Percentiles rank a stretch among this genome's conserved stretches.
phyloP scores from a whole-genome alignment of 495 filamentous ascomycete genomes.

The Xylaria acuta region DNA sequence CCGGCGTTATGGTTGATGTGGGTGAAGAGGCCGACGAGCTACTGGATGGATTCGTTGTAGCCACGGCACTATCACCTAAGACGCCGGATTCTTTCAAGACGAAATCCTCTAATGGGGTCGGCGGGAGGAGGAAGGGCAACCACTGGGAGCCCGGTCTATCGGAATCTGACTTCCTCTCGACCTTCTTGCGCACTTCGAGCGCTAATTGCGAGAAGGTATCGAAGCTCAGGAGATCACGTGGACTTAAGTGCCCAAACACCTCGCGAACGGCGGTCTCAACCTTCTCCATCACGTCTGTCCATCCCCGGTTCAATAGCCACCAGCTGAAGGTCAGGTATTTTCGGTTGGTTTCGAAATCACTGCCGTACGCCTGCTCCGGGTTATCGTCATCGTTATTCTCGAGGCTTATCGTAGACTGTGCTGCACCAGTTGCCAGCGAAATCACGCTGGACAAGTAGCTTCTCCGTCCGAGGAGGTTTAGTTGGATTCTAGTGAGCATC shows the following conservation, averaged over 20 bases:
- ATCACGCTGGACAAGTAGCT: constrained; percentile 96
- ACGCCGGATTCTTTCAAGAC: constrained; percentile 87
- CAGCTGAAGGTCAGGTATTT: constrained; percentile 95
- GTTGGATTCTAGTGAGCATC: constrained; percentile 91
- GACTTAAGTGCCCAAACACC: constrained; percentile 82
- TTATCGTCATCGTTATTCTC: constrained; percentile 90
- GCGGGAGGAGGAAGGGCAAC: constrained; percentile 85
- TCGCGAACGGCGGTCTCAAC: constrained; percentile 83
- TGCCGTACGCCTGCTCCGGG: constrained; percentile 77
- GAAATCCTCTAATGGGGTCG: constrained; percentile 73
- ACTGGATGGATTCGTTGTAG: constrained; percentile 29
- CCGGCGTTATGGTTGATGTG: constrained; percentile 49
- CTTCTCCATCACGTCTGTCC: constrained; percentile 77
- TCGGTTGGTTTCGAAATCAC: constrained; percentile 92
- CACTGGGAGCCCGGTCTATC: constrained; percentile 69
- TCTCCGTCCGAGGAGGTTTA: constrained; percentile 93
- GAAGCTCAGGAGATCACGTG: constrained; percentile 84
- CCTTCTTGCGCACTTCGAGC: constrained; percentile 75
- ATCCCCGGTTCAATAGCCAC: constrained; percentile 95
- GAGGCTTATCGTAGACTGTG: constrained; percentile 70
- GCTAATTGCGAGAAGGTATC: constrained; percentile 78
- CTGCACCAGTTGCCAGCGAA: constrained; percentile 76
- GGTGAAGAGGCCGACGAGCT: constrained; percentile 35
- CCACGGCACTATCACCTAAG: constrained; percentile 55
- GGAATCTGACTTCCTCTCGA: constrained; percentile 78